These are phyloP conservation scores for Rhodotorula sp. DNA, from an alignment of 1,284 basidiomycete genomes.

Conservation along the genomic window DNA sequence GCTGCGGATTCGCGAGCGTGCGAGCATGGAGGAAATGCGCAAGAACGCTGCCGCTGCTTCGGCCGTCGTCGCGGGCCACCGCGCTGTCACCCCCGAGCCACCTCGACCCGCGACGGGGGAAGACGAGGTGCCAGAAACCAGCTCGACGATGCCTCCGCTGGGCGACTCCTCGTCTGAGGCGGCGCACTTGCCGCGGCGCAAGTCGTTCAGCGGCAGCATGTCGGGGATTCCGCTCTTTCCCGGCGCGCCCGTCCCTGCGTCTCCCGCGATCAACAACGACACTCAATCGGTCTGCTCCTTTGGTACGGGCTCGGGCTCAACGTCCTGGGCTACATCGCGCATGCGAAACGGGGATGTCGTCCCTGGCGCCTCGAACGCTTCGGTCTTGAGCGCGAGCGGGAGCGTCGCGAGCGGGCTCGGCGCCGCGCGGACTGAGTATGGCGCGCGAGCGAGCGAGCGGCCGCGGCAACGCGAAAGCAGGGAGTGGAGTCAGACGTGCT, in stretches of 20 bases:
- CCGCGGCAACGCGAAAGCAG: slow-evolving; percentile 30
- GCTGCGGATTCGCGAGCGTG: slow-evolving; percentile 17
- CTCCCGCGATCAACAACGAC: background rate
- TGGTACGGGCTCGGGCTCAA: background rate
- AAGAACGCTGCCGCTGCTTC: slow-evolving; percentile 7
- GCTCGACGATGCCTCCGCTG: background rate
- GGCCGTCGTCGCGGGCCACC: slow-evolving; percentile 1
- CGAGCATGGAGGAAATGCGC: slow-evolving; percentile 12
- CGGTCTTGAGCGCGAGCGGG: background rate
- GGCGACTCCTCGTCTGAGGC: background rate
- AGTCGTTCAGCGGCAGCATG: background rate
- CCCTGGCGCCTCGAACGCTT: background rate
- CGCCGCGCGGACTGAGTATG: slow-evolving; percentile 8
- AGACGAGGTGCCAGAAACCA: too few relatives aligned
- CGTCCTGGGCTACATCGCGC: background rate
- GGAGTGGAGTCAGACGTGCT: slow-evolving; percentile 41
- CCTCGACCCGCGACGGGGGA: background rate
- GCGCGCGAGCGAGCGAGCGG: background rate
- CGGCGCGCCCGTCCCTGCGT: slow-evolving; percentile 7
- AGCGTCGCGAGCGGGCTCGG: background rate
- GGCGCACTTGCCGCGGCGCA: too few relatives aligned
- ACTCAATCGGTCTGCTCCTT: slow-evolving; percentile 12
- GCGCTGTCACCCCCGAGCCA: slow-evolving; percentile 3
- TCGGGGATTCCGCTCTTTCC: slow-evolving; percentile 23
- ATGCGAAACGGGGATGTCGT: background rate